Percentiles rank a stretch among this genome's conserved stretches.
phyloP scores from a whole-genome alignment of 352 stramenopile species.

The Phytophthora melonis region DNA sequence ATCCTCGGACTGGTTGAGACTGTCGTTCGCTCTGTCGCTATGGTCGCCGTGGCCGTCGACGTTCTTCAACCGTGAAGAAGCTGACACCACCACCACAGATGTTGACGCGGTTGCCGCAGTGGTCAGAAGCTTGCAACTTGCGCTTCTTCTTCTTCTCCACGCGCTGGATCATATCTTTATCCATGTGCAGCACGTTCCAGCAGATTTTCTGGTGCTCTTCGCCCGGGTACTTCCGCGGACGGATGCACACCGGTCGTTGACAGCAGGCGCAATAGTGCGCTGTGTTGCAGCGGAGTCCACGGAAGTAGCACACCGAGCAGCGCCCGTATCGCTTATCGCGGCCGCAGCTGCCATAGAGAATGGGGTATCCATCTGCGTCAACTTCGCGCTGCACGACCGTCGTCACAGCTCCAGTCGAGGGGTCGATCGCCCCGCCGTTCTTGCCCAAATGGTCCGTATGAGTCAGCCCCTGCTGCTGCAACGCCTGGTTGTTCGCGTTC shows the following conservation, averaged over 20 bases:
- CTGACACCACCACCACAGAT: neutral
- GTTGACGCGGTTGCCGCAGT: slow-evolving; percentile 9
- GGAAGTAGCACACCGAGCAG: slow-evolving; percentile 82
- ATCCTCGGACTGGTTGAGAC: slow-evolving; percentile 19
- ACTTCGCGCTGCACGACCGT: slow-evolving; percentile 22
- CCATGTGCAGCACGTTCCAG: slow-evolving; percentile 84
- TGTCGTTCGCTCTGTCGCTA: slow-evolving; percentile 23
- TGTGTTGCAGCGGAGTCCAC: slow-evolving; percentile 71
- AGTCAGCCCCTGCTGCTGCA: slow-evolving; percentile 22
- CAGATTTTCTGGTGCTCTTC: slow-evolving; percentile 81
- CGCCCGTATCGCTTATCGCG: slow-evolving; percentile 76
- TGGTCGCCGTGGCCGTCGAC: slow-evolving; percentile 4
- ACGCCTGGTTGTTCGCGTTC: slow-evolving; percentile 20
- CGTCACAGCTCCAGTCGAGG: slow-evolving; percentile 7
- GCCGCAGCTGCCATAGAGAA: slow-evolving; percentile 74
- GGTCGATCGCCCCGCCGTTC: slow-evolving; percentile 13
- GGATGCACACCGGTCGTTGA: slow-evolving; percentile 77
- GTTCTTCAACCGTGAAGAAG: slow-evolving; percentile 20
- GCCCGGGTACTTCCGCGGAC: slow-evolving; percentile 68
- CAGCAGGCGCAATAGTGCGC: slow-evolving; percentile 77
- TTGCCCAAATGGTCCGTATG: slow-evolving; percentile 20
- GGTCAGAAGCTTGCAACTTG: slow-evolving; percentile 44
- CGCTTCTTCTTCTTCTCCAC: slow-evolving; percentile 79
- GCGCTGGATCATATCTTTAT: slow-evolving; percentile 78
- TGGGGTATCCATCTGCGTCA: slow-evolving; percentile 56